A percentile compares a stretch with the other conserved stretches of the same genome.
These are phyloP conservation scores for Mortierella sp. DNA, from an alignment of 371 early-diverging fungal species.

Conservation along the genomic window DNA sequence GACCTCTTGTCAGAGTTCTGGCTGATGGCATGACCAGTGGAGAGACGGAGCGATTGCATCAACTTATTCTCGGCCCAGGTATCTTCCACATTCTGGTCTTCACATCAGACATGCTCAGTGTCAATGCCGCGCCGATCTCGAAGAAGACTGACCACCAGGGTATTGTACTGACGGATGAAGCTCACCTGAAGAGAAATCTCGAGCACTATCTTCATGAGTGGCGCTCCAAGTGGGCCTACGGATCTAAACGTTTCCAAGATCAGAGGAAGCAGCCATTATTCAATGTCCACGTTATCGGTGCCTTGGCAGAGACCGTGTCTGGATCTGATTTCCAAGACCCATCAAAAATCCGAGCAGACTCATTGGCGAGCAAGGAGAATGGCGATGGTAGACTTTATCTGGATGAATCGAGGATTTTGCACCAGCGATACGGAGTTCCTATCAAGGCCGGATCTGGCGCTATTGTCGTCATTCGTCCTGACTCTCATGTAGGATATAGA, in stretches of 20 bases:
- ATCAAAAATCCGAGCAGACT: conserved; percentile 27
- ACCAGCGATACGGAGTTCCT: conserved; percentile 41
- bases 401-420: conserved; percentile 20
- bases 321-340: conserved; percentile 25
- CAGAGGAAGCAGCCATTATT: conserved; percentile 19
- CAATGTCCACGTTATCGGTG: conserved; percentile 39
- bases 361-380: conserved; percentile 8
- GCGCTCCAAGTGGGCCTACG: conserved; percentile 32
- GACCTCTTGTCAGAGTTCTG: conserved; percentile 20
- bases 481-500: conserved; percentile 46
- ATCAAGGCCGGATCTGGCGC: conserved; percentile 35
- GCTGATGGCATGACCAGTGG: conserved; percentile 8
- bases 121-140: conserved; percentile 6
- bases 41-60: conserved; percentile 26
- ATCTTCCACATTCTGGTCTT: conserved; percentile 50
- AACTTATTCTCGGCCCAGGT: conserved; percentile 41
- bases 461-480: conserved; percentile 47
- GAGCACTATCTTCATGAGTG: conserved; percentile 20
- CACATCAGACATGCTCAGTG: conserved; percentile 35
- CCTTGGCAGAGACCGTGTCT: conserved; percentile 21
- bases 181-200: conserved; percentile 18
- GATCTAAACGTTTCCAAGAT: conserved; percentile 4
- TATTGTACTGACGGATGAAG: conserved; percentile 19
- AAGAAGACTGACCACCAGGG: conserved; percentile 3
- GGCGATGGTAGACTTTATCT: conserved; percentile 39